Percentiles rank a stretch among this genome's conserved stretches.
Conservation (phyloP, 176 grass and related monocot genomes). For the Eragrostis nindensis region DNA sequence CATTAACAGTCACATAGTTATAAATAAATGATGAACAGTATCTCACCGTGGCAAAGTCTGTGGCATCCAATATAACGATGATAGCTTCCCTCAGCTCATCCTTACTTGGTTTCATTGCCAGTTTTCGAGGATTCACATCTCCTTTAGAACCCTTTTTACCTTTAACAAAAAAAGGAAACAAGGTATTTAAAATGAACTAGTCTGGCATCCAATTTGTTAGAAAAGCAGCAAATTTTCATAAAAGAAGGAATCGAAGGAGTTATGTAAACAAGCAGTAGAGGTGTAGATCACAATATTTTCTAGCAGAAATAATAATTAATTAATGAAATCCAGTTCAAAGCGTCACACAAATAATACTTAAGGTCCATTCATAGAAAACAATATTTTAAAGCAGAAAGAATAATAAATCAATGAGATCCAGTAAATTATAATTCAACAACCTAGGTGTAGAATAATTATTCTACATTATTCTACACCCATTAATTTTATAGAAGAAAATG, state of each 20-base stretch:
- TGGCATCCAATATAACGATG: conserved; percentile 49
- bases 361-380: background rate
- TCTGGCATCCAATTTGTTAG: background rate
- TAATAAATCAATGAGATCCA: too few species aligned
- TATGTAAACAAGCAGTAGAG: background rate
- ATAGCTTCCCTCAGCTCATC: conserved; percentile 63
- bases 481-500: too few species aligned
- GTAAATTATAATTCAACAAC: too few species aligned
- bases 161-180: conserved; percentile 35
- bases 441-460: too few species aligned
- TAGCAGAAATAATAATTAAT: background rate
- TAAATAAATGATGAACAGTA: background rate
- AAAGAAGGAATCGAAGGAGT: background rate
- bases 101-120: conserved; percentile 40
- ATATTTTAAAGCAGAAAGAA: too few species aligned
- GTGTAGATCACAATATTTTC: background rate
- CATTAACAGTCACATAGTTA: conserved; percentile 4
- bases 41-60: conserved; percentile 57
- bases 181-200: conserved; percentile 25
- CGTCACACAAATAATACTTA: background rate
- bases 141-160: conserved; percentile 45
- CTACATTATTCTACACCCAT: too few species aligned
- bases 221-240: conserved; percentile 22
- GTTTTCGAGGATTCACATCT: conserved; percentile 34
- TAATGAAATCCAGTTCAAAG: conserved; percentile 1